A percentile compares a stretch with the other conserved stretches of the same genome.
Evolutionary conservation across 495 filamentous ascomycete genomes (phyloP).

Genomic region (Delitschia confertaspora): DNA sequence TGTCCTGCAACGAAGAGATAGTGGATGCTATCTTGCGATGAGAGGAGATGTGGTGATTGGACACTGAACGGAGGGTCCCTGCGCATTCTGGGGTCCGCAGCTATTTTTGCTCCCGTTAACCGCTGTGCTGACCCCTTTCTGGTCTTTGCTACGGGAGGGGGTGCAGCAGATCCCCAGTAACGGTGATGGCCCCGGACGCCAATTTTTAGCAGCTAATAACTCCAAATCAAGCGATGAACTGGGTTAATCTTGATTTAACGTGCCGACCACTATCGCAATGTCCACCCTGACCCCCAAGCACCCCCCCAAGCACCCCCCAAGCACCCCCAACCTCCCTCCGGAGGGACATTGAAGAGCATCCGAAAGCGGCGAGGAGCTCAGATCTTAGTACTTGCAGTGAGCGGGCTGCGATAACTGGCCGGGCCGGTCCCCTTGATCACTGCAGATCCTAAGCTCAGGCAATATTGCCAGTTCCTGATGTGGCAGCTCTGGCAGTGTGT

Average conservation of each 20-base stretch:
- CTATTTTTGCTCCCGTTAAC: conserved; percentile 29
- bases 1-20: conserved; percentile 8
- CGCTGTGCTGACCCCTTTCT: conserved; percentile 11
- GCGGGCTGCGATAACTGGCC: conserved; percentile 29
- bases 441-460: conserved; percentile 21
- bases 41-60: conserved; percentile 17
- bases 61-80: conserved; percentile 2
- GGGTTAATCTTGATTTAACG: conserved; percentile 7
- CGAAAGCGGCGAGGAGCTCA: conserved; percentile 17
- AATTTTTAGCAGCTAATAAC: conserved; percentile 25
- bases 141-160: conserved; percentile 9
- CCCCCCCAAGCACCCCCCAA: conserved; percentile 1
- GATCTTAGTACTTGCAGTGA: conserved; percentile 27
- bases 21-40: conserved; percentile 1
- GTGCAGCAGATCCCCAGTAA: neutral
- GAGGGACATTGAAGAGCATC: too few species aligned
- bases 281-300: neutral
- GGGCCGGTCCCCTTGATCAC: conserved; percentile 17
- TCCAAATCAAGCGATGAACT: too few species aligned
- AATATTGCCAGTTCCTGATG: conserved; percentile 27
- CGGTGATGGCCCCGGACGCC: too few species aligned
- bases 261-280: conserved; percentile 9
- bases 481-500: conserved; percentile 13
- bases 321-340: neutral
- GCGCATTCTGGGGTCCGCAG: conserved; percentile 13